Base-by-base conservation (phyloP, 768 basidiomycete genomes). In the Crucibulum laeve region DNA sequence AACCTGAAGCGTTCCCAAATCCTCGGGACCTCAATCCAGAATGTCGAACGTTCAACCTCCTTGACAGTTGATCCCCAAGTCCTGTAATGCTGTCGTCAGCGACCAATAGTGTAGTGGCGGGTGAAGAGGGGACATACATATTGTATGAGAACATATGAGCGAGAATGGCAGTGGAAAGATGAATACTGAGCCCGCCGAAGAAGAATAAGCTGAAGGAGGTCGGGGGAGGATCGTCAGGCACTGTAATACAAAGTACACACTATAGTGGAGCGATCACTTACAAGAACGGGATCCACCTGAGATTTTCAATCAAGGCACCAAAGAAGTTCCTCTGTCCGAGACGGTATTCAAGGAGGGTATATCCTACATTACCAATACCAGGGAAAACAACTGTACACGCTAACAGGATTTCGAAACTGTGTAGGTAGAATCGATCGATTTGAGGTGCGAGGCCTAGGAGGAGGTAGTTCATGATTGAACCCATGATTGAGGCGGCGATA, bases 1-100 rank as follows among this genome's bases (percentile, higher is more conserved):
- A 83, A 61, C 73, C 82, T 87, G 76, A 93, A 93, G 38, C 86
- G 79, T 52, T 79, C 72, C 64, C 87, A 76, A 58, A 93, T 91
- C 34, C 82, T 77, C 1, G 91, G 91, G 1, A 92, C 82, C 66
- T 94, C 91, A 50, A 89, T 80, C 79, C 87, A 91, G 71, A 94
- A 91, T 45, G 91, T 90, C 1, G 86, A 88, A 22, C 79, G 74
- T 56, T 91, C 85, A 40, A 93, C 88, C 64, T 90, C 88, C 63
- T 94, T 92, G 53, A 67, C 73, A 1, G 75, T 77, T 22, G 74
- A 75, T 22, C 75, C 74, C 75, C 75, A 77, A 25, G 74, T 75
- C 74, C 73, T 76, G 38, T 19, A 42, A 38, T 46, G 1, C 14
- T 37, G 10, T 4, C 15, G 17, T 19, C 18, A 10, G 8, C 30